Percentiles rank a stretch among this genome's conserved stretches.
phyloP scores from a whole-genome alignment of 2,329 filamentous ascomycete genomes.

The Stemphylium vesicarium region DNA sequence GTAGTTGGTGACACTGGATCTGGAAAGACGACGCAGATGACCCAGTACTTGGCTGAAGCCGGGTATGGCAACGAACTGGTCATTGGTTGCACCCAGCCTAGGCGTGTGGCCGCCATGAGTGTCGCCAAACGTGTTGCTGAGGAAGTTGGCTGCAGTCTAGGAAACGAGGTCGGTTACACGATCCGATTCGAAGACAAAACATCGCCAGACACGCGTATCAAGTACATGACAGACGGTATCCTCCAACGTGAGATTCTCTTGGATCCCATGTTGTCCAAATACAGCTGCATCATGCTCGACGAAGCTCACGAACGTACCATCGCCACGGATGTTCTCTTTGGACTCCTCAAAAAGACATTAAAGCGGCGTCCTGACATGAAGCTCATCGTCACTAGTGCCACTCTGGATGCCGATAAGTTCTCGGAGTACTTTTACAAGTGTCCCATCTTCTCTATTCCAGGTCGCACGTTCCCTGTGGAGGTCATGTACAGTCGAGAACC shows the following conservation, averaged over 20 bases:
- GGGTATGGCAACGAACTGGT: constrained; percentile 87
- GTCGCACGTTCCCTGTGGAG: constrained; percentile 93
- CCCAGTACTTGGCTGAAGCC: constrained; percentile 91
- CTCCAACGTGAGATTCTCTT: constrained; percentile 95
- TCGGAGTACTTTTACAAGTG: constrained; percentile 95
- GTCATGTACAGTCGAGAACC: constrained; percentile 95
- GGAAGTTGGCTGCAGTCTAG: constrained; percentile 91
- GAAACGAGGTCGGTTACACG: constrained; percentile 96
- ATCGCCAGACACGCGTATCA: constrained; percentile 84
- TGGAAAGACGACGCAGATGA: constrained; percentile 95
- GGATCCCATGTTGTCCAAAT: constrained; percentile 87
- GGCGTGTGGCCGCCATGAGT: constrained; percentile 97
- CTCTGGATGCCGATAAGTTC: constrained; percentile 96
- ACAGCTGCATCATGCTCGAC: constrained; percentile 97
- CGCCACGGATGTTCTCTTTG: constrained; percentile 97
- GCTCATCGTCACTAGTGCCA: constrained; percentile 99
- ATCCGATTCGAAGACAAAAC: constrained; percentile 99
- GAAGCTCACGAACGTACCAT: constrained; percentile 98
- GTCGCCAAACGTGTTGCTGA: constrained; percentile 97
- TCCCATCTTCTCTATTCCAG: constrained; percentile 95
- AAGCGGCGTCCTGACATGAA: constrained; percentile 85
- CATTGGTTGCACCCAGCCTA: constrained; percentile 95
- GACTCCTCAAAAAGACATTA: constrained; percentile 89
- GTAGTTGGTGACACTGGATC: constrained; percentile 97
- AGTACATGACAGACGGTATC: constrained; percentile 99